A percentile compares a stretch with the other conserved stretches of the same genome.
phyloP scores from a whole-genome alignment of 441 rosid genomes.

The Brassica balearica region DNA sequence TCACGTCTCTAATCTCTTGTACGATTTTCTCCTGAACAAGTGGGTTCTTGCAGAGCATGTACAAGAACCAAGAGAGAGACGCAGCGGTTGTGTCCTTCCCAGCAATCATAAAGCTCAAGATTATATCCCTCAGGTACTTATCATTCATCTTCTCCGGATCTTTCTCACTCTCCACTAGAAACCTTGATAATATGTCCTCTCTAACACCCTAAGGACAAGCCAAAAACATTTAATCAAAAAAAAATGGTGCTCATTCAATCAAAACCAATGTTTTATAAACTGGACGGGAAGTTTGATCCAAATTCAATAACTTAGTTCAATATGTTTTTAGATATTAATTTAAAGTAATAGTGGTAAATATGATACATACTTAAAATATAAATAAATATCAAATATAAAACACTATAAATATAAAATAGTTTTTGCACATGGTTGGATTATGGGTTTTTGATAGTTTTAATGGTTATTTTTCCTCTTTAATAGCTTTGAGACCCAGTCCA shows the following conservation, averaged over 20 bases:
- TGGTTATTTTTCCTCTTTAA: too few species aligned
- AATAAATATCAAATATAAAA: too few species aligned
- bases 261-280: too few species aligned
- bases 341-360: too few species aligned
- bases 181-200: conserved; percentile 81
- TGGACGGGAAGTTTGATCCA: too few species aligned
- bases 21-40: conserved; percentile 67
- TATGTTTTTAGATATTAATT: too few species aligned
- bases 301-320: too few species aligned
- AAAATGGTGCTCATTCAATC: neutral
- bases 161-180: conserved; percentile 64
- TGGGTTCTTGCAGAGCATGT: conserved; percentile 77
- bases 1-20: conserved; percentile 59
- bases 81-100: conserved; percentile 81
- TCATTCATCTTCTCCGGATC: conserved; percentile 67
- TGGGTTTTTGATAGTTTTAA: too few species aligned
- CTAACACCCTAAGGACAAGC: conserved; percentile 51
- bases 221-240: neutral
- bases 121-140: conserved; percentile 71
- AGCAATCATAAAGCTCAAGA: conserved; percentile 74
- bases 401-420: too few species aligned
- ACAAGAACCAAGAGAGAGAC: conserved; percentile 79
- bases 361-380: too few species aligned
- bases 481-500: too few species aligned
- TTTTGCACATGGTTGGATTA: too few species aligned